Conservation (phyloP, 2,329 filamentous ascomycete genomes). For the Tolypocladium sp. region DNA sequence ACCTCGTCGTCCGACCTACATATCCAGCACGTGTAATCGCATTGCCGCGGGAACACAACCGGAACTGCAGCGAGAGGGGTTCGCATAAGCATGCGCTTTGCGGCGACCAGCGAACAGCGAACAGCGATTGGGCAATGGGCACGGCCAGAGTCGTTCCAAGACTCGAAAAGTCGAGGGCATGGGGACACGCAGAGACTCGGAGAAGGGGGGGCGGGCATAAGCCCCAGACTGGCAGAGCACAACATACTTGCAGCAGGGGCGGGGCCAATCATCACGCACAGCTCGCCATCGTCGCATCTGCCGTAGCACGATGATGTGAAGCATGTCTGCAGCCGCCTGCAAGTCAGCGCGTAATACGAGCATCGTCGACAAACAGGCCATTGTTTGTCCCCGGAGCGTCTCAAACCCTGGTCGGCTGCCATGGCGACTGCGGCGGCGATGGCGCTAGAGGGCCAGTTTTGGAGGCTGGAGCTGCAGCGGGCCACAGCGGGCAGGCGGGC, state of each 20-base stretch:
- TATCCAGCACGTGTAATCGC: background rate
- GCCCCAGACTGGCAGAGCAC: background rate
- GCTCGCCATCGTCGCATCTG: background rate
- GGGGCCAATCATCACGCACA: background rate
- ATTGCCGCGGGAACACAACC: background rate
- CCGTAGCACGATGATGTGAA: background rate
- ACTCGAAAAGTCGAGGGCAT: background rate
- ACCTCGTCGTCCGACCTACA: background rate
- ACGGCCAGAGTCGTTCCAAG: background rate
- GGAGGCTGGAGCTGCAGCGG: background rate
- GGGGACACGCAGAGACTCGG: background rate
- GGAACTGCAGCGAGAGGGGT: background rate
- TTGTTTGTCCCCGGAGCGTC: constrained; percentile 6
- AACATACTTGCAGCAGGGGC: background rate
- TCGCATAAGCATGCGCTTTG: background rate
- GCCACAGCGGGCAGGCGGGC: background rate
- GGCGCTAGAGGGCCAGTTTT: background rate
- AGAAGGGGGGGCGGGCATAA: too few relatives aligned
- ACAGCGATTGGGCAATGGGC: background rate
- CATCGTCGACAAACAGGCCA: background rate
- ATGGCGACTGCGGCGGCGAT: constrained; percentile 9
- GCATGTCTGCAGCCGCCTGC: background rate
- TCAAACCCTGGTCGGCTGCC: constrained; percentile 11
- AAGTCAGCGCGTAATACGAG: background rate
- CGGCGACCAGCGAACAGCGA: too few relatives aligned